These are phyloP conservation scores for Phaeotremella fagi DNA, from an alignment of 768 basidiomycete genomes.

Conservation along the genomic window DNA sequence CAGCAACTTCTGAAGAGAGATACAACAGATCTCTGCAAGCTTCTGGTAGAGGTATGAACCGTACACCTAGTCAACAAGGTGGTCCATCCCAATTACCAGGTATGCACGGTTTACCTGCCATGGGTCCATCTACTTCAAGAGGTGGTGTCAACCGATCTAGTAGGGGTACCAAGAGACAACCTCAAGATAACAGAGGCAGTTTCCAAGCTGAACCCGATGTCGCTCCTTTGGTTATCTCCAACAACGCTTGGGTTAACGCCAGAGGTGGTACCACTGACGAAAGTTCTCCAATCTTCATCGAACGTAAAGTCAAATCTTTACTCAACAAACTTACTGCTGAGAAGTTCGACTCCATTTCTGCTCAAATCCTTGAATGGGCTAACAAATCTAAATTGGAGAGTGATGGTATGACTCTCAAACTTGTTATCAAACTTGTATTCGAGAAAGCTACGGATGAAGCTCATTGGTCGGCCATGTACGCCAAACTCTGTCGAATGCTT, in stretches of 20 bases:
- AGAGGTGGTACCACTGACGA: constrained; percentile 53
- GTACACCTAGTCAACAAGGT: constrained; percentile 58
- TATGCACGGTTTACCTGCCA: constrained; percentile 28
- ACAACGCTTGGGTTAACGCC: constrained; percentile 69
- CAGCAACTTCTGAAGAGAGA: constrained; percentile 33
- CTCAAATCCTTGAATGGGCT: constrained; percentile 91
- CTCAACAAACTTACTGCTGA: constrained; percentile 97
- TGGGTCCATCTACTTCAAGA: constrained; percentile 30
- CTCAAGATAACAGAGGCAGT: constrained; percentile 48
- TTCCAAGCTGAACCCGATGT: constrained; percentile 57
- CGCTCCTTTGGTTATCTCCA: constrained; percentile 69
- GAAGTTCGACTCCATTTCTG: constrained; percentile 90
- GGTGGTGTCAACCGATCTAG: constrained; percentile 61
- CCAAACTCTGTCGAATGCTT: constrained; percentile 88
- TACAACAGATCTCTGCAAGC: constrained; percentile 18
- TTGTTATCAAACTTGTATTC: constrained; percentile 92
- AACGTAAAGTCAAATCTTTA: constrained; percentile 83
- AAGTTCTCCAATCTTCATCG: constrained; percentile 77
- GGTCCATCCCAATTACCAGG: constrained; percentile 43
- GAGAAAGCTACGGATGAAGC: constrained; percentile 97
- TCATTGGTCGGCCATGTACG: constrained; percentile 96
- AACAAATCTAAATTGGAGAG: constrained; percentile 89
- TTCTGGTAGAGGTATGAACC: constrained; percentile 46
- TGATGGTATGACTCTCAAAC: constrained; percentile 88
- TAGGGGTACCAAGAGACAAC: constrained; percentile 73